Base-by-base conservation (phyloP, 116 monocot species). In the Cymodocea nodosa region DNA sequence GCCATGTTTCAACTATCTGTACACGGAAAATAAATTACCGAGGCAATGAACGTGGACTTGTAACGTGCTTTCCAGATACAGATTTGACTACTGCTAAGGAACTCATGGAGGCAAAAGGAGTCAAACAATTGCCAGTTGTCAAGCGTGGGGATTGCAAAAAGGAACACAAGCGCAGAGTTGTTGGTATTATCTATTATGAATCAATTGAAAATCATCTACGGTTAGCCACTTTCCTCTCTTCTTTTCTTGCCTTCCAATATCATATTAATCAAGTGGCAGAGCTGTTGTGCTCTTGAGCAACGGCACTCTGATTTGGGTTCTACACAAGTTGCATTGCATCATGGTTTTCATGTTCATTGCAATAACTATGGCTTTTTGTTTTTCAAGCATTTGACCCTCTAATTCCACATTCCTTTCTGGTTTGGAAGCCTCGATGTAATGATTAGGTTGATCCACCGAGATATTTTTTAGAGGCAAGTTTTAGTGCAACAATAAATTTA, bases 1-100 rank as follows among this genome's bases (percentile, higher is more conserved):
- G 70, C 62, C 76, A 60, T 14, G 81, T 95, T 50, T 83, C 83
- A 39, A 69, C 83, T 36, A 78, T 82, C 51, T 81, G 83, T 66
- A 95, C 85, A 51, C 79, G 80, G 34, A 84, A 85, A 34, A 85
- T 87, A 70, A 70, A 71, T 58, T 83, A 76, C 73, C 81, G 67
- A 52, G 90, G 95, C 62, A 80, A 74, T 17, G 78, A 85, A 52
- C 71, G 87, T 54, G 95, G 95, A 67, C 77, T 90, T 44, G 49
- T 95, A 56, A 95, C 79, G 30, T 95, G 95, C 64, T 95, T 87
- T 59, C 81, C 84, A 0, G 90, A 95, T 65, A 90, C 87, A 35
- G 83, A 90, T 76, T 80, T 95, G 79, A 81, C 83, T 15, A 90
- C 71, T 56, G 90, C 90, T 48, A 87, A 83, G 65, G 85, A 87